A percentile compares a stretch with the other conserved stretches of the same genome.
These are phyloP conservation scores for Oleoguttula mirabilis DNA, from an alignment of 495 filamentous ascomycete species.

Conservation along the genomic window DNA sequence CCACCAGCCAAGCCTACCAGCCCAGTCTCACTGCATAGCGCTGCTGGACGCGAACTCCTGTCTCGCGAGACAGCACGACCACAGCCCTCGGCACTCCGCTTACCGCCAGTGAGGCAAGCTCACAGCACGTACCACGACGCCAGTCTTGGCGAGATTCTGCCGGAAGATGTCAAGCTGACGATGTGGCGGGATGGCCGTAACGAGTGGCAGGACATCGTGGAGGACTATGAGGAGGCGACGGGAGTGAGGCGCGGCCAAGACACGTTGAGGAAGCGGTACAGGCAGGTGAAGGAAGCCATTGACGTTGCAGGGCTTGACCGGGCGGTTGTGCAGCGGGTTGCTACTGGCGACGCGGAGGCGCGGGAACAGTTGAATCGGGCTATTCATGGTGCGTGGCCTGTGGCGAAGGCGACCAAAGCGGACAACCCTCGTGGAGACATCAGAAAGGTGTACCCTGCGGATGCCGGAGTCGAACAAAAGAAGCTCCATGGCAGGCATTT, in stretches of 20 bases:
- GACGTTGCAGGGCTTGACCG: background rate
- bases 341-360: background rate
- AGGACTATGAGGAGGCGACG: background rate
- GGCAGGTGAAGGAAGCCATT: slow-evolving; percentile 1
- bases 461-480: no score
- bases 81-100: no score
- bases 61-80: no score
- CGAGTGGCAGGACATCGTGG: background rate
- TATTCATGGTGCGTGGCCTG: background rate
- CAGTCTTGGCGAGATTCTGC: slow-evolving; percentile 5
- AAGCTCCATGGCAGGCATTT: no score
- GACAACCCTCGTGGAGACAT: no score
- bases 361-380: background rate
- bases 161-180: slow-evolving; percentile 1
- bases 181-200: background rate
- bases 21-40: slow-evolving; percentile 4
- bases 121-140: no score
- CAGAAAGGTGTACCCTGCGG: no score
- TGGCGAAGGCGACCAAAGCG: background rate
- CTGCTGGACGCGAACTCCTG: background rate
- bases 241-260: background rate
- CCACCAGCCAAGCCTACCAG: background rate
- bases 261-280: slow-evolving; percentile 1
- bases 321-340: background rate
- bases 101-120: no score